Evolutionary conservation across 2,329 filamentous ascomycete genomes (phyloP).

Genomic region (Fusarium proliferatum): DNA sequence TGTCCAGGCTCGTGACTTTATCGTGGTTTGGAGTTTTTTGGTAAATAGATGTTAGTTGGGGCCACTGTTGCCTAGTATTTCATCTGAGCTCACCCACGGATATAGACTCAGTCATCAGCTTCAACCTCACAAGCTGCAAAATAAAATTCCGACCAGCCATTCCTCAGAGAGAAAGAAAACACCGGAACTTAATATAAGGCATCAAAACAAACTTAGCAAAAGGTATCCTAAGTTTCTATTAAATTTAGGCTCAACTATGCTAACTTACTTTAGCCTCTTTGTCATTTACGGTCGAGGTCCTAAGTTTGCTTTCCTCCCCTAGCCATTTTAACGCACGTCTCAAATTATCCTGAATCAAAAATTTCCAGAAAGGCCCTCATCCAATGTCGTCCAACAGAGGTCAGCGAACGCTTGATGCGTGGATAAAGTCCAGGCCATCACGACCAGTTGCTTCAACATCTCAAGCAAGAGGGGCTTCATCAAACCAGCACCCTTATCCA

Average conservation of each 20-base stretch:
- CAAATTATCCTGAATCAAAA: background rate
- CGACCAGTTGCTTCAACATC: slow-evolving; percentile 19
- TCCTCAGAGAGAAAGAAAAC: no score
- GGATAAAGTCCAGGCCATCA: slow-evolving; percentile 36
- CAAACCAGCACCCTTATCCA: slow-evolving; percentile 16
- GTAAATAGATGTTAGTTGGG: background rate
- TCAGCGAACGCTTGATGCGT: slow-evolving; percentile 46
- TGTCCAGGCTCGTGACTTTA: background rate
- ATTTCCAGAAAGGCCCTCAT: background rate
- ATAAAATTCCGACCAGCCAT: background rate
- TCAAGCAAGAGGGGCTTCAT: slow-evolving; percentile 11
- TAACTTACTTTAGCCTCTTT: no score
- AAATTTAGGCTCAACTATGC: no score
- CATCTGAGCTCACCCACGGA: slow-evolving; percentile 12
- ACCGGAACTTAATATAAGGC: no score
- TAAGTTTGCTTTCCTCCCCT: no score
- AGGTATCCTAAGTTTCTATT: no score
- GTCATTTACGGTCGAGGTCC: no score
- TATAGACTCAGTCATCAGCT: background rate
- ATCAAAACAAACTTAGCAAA: no score
- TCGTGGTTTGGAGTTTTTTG: background rate
- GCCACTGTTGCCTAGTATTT: slow-evolving; percentile 36
- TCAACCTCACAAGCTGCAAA: background rate
- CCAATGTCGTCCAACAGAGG: slow-evolving; percentile 12
- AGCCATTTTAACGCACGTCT: background rate